Base-by-base conservation (phyloP, 169 alveolate genomes). In the Eimeria acervulina region DNA sequence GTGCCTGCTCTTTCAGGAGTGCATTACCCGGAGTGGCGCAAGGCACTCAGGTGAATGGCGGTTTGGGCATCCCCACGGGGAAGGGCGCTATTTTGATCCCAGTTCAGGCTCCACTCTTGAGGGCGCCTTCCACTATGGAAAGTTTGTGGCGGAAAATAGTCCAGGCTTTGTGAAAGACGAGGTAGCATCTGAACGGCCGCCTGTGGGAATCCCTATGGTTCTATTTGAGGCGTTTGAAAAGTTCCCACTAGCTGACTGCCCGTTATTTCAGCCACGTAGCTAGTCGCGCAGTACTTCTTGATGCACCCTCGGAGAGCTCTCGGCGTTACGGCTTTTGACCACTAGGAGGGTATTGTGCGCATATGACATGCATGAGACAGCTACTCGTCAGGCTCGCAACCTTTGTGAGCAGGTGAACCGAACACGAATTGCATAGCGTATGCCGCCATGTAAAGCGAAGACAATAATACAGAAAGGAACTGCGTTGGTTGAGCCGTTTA, bases 21-120 rank as follows among this genome's bases (percentile, higher is more conserved):
- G 92, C 83, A 90, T 95, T 31, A 66, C 93, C 6, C 72, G 93
- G 36, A 59, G 81, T 38, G 97, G 97, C 66, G 95, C 63, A 76
- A 36, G 93, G 19, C 92, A 95, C 88, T 28, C 52, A 12, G 97
- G 97, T 28, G 83, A 88, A 36, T 95, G 97, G 97, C 78, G 76
- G 15, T 70, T 38, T 42, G 97, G 97, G 38, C 84, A 52, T 40
- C 80, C 76, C 7, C 94, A 95, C 93, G 97, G 97, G 15, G 52
- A 33, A 26, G 97, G 97, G 33, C 78, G 59, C 7, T 76, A 47
- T 7, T 42, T 61, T 31, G 83, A 92, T 55, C 42, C 95, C 23
- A 74, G 36, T 6, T 38, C 61, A 23, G 80, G 95, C 40, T 59
- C 78, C 68, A 52, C 52, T 19, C 42, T 42, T 31, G 95, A 95